These are phyloP conservation scores for Apiospora kogelbergensis DNA, from an alignment of 2,329 filamentous ascomycete species.

Conservation along the genomic window DNA sequence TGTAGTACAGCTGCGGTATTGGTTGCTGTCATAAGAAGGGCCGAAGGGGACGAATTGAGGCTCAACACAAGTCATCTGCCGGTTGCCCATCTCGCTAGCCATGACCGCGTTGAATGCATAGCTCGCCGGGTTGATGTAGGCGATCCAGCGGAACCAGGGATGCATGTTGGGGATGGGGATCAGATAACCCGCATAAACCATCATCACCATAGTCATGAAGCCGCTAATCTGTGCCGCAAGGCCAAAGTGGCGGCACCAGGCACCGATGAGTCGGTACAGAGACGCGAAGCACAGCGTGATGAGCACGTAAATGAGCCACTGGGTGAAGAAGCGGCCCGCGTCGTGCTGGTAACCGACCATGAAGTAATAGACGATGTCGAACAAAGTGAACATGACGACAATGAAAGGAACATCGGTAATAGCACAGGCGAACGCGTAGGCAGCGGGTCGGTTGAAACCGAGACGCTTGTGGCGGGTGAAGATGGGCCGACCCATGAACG, in stretches of 20 bases:
- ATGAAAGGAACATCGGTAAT: conserved; percentile 45
- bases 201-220: conserved; percentile 26
- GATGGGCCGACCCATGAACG: conserved; percentile 31
- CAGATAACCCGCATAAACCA: conserved; percentile 51
- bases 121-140: conserved; percentile 63
- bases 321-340: conserved; percentile 56
- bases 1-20: conserved; percentile 55
- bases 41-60: conserved; percentile 47
- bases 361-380: conserved; percentile 41
- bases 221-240: conserved; percentile 27
- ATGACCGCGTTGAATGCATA: conserved; percentile 65
- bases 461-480: conserved; percentile 33
- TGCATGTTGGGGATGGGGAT: conserved; percentile 61
- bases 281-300: conserved; percentile 62
- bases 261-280: conserved; percentile 66
- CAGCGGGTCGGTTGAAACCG: conserved; percentile 32
- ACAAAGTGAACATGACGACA: conserved; percentile 51
- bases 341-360: conserved; percentile 30
- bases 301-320: conserved; percentile 59
- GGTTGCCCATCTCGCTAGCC: conserved; percentile 53
- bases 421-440: conserved; percentile 38
- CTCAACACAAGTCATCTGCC: conserved; percentile 48
- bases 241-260: conserved; percentile 53
- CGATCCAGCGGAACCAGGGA: conserved; percentile 71
- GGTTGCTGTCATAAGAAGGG: conserved; percentile 32